A percentile compares a stretch with the other conserved stretches of the same genome.
Evolutionary conservation across 2,329 filamentous ascomycete genomes (phyloP).

Genomic region (Didymella glomerata): DNA sequence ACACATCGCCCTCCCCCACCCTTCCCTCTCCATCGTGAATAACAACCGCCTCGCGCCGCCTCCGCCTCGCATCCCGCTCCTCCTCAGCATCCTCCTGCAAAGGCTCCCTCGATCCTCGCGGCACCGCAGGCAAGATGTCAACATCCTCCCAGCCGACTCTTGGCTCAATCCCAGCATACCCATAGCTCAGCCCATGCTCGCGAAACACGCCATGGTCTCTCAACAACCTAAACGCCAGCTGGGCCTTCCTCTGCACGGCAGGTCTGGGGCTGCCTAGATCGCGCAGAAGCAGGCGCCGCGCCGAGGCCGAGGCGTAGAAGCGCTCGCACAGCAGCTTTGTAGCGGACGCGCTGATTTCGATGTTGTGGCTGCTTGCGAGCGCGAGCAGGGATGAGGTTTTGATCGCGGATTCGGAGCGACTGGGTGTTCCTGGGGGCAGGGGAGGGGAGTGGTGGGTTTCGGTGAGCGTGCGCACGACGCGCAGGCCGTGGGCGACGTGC

Average conservation of each 20-base stretch:
- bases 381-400: slow-evolving; percentile 52
- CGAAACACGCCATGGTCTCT: slow-evolving; percentile 30
- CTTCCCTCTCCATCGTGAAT: slow-evolving; percentile 84
- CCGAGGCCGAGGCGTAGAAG: slow-evolving; percentile 37
- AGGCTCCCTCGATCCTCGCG: slow-evolving; percentile 2
- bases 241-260: slow-evolving; percentile 31
- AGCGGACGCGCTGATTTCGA: slow-evolving; percentile 53
- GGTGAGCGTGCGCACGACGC: slow-evolving; percentile 68
- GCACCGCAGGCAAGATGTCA: background rate
- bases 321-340: slow-evolving; percentile 50
- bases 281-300: slow-evolving; percentile 32
- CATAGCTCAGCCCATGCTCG: slow-evolving; percentile 2
- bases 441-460: slow-evolving; percentile 67
- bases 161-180: slow-evolving; percentile 2
- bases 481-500: slow-evolving; percentile 66
- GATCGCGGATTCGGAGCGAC: slow-evolving; percentile 68
- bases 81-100: slow-evolving; percentile 50
- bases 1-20: slow-evolving; percentile 78
- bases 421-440: slow-evolving; percentile 48
- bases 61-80: slow-evolving; percentile 76
- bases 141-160: slow-evolving; percentile 11
- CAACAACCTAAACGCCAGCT: slow-evolving; percentile 41
- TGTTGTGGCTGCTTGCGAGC: slow-evolving; percentile 53
- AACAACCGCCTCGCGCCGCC: slow-evolving; percentile 88
- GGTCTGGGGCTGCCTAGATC: slow-evolving; percentile 38